Percentiles rank a stretch among this genome's conserved stretches.
Evolutionary conservation across 2,329 filamentous ascomycete genomes (phyloP).

Genomic region (Beauveria sp.): DNA sequence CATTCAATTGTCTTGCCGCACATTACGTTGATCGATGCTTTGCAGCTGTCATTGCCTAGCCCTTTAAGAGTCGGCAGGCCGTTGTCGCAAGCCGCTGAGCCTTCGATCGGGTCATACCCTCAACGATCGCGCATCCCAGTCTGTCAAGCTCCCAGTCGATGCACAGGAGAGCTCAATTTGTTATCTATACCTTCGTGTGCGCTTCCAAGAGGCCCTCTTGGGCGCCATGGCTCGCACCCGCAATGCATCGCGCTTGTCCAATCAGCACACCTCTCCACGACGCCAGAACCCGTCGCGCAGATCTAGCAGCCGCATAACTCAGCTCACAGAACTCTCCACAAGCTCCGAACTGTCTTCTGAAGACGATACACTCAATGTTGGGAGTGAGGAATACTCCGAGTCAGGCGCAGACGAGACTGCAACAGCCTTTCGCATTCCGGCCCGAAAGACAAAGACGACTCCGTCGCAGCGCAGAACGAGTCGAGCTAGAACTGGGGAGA

Average conservation of each 20-base stretch:
- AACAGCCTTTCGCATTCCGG: background rate
- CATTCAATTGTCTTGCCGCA: background rate
- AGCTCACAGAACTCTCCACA: constrained; percentile 4
- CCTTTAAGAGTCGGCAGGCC: too few species aligned
- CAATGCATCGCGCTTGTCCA: background rate
- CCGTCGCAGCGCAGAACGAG: background rate
- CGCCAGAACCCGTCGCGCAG: constrained; percentile 6
- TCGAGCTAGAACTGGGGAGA: background rate
- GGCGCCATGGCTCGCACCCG: constrained; percentile 5
- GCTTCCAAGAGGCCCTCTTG: background rate
- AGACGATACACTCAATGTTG: background rate
- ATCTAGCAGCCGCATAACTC: background rate
- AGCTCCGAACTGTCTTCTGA: background rate
- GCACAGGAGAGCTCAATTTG: too few species aligned
- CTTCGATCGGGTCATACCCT: background rate
- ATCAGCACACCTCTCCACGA: background rate
- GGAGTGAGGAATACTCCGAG: background rate
- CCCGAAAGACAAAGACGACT: background rate
- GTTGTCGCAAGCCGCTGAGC: background rate
- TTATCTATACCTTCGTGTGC: background rate
- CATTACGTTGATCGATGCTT: too few species aligned
- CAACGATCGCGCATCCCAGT: background rate
- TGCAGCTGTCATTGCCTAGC: background rate
- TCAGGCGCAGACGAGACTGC: background rate
- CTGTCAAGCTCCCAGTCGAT: background rate